Evolutionary conservation across 306 rosid species (phyloP), one percentile per base, ranked within the genome.

Genomic region (Acmispon strigosus): DNA sequence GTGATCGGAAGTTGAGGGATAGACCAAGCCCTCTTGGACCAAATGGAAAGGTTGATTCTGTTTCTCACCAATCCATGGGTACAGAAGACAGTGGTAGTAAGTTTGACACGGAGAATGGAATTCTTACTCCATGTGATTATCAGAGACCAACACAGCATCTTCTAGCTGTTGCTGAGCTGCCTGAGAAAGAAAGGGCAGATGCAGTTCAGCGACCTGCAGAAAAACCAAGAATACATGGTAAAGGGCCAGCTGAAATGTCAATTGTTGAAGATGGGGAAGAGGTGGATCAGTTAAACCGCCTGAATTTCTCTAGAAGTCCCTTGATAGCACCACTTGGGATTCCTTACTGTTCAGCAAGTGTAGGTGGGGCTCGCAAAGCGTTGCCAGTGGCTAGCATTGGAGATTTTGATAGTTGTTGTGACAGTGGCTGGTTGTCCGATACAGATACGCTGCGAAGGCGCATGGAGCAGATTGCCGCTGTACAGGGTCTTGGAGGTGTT

Each of bases 11-110:
- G 91, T 83, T 62, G 47, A 86, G 83, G 83, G 99, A 94, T 79
- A 87, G 99, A 69, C 96, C 92, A 60, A 95, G 99, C 77, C 96
- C 92, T 39, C 97, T 91, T 72, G 99, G 99, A 68, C 97, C 92
- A 45, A 95, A 91, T 84, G 97, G 96, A 80, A 91, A 89, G 86
- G 83, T 81, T 9, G 90, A 91, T 37, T 80, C 72, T 75, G 62
- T 80, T 73, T 66, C 81, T 49, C 88, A 84, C 67, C 87, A 78
- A 58, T 81, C 86, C 52, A 73, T 55, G 4, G 86, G 90, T 56
- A 52, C 79, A 7, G 96, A 95, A 52, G 99, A 89, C 69, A 73
- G 76, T 81, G 79, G 82, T 13, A 50, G 82, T 73, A 88, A 88
- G 84, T 76, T 72, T 78, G 87, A 78, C 36, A 71, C 83, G 82